A percentile compares a stretch with the other conserved stretches of the same genome.
Conservation (phyloP, 495 filamentous ascomycete species). For the Xylaria cubensis region DNA sequence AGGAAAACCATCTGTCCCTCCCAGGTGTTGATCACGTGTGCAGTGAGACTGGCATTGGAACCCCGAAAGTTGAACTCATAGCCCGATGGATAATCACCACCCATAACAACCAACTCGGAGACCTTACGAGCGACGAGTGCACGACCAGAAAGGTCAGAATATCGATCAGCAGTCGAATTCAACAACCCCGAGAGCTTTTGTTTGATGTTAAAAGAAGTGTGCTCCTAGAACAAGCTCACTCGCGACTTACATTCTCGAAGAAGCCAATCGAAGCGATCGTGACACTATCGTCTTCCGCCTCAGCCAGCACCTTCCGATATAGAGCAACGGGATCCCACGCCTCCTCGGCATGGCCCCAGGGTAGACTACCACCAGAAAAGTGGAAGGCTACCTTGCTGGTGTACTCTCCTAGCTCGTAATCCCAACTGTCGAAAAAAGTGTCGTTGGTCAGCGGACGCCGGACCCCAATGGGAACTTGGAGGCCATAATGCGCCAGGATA, state of each 20-base stretch:
- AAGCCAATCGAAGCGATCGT: constrained; percentile 55
- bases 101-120: constrained; percentile 54
- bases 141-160: constrained; percentile 43
- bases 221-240: background rate
- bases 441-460: constrained; percentile 47
- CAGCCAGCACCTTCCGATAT: constrained; percentile 50
- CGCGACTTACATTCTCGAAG: constrained; percentile 43
- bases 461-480: constrained; percentile 47
- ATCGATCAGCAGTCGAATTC: constrained; percentile 44
- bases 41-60: constrained; percentile 39
- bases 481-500: constrained; percentile 52
- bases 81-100: constrained; percentile 53
- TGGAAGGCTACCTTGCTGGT: constrained; percentile 51
- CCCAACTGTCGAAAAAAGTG: constrained; percentile 51
- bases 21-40: constrained; percentile 52
- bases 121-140: constrained; percentile 51
- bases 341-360: constrained; percentile 43
- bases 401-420: constrained; percentile 39
- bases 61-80: constrained; percentile 53
- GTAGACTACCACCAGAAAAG: constrained; percentile 39
- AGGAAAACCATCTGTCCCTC: constrained; percentile 43
- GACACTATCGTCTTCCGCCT: constrained; percentile 44
- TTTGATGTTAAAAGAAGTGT: background rate
- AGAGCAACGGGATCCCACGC: constrained; percentile 51
- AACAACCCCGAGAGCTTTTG: constrained; percentile 47